These are phyloP conservation scores for Hyparrhenia diplandra DNA, from an alignment of 176 grass and related monocot species.

Conservation along the genomic window DNA sequence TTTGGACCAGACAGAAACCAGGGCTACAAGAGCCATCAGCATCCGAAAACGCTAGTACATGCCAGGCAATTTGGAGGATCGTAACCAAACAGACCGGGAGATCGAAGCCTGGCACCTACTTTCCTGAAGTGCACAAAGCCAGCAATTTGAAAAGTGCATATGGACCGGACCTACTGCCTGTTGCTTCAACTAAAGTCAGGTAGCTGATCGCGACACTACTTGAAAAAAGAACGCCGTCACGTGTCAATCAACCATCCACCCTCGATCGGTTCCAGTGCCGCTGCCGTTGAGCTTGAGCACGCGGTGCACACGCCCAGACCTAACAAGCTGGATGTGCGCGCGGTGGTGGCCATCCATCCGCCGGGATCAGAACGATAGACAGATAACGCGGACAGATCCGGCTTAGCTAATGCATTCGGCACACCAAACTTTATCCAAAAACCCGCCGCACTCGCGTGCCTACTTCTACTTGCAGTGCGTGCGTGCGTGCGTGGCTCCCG, in stretches of 20 bases:
- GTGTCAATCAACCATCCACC: background rate
- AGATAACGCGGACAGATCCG: background rate
- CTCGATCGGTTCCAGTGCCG: background rate
- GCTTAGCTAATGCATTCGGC: background rate
- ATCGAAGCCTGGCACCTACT: background rate
- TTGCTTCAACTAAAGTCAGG: background rate
- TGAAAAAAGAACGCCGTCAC: background rate
- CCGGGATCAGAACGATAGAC: no score
- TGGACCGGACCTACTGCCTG: background rate
- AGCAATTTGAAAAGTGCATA: background rate
- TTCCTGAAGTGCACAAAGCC: background rate
- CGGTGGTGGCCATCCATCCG: background rate
- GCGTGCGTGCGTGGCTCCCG: background rate
- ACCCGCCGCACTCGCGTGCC: conserved; percentile 1
- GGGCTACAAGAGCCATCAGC: no score
- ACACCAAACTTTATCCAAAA: background rate
- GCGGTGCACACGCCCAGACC: background rate
- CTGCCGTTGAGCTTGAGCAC: background rate
- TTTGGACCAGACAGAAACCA: no score
- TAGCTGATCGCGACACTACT: background rate
- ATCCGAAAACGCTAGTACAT: no score
- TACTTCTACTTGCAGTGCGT: no score
- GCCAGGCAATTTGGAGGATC: no score
- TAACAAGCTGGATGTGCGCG: background rate
- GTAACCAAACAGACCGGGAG: no score